Base-by-base conservation (phyloP, 2,329 filamentous ascomycete genomes). In the Lachnellula cervina region DNA sequence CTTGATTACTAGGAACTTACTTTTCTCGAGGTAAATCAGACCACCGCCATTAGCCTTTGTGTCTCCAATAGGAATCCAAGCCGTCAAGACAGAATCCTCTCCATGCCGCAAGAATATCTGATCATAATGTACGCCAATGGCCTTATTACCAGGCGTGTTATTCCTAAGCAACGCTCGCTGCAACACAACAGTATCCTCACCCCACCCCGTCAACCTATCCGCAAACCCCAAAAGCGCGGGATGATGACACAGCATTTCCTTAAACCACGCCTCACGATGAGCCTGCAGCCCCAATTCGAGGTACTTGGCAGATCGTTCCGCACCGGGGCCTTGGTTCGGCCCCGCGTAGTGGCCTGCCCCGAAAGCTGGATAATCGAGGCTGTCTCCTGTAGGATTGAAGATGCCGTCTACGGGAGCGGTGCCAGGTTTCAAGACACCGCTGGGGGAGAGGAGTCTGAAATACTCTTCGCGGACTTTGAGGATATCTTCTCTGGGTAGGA, bases 1-100 rank as follows among this genome's bases (percentile, higher is more conserved):
- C 6, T 8, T 45, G 9, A 7, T 25, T 14, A 34, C 17, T 9
- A 43, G 13, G 13, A 23, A 62, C 51, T 46, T 17, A 66, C 74
- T 73, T 45, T 77, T 70, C 59, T 84, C 81, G 2, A 84, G 70
- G 57, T 84, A 85, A 0, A 84, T 82, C 52, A 85, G 64, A 0
- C 82, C 81, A 5, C 82, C 81, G 0, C 82, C 81, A 46, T 78
- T 74, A 5, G 83, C 52, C 19, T 73, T 71, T 4, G 83, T 65
- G 63, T 80, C 76, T 0, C 78, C 77, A 52, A 80, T 76, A 0
- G 77, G 77, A 1, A 79, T 73, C 78, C 78, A 80, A 2, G 76
- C 77, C 7, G 77, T 80, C 5, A 79, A 66, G 50, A 70, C 72
- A 0, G 76, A 78, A 3, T 73, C 72, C 51, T 77, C 76, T 0